These are phyloP conservation scores for Pouteria campechiana DNA, from an alignment of 179 eudicot genomes.

Conservation along the genomic window DNA sequence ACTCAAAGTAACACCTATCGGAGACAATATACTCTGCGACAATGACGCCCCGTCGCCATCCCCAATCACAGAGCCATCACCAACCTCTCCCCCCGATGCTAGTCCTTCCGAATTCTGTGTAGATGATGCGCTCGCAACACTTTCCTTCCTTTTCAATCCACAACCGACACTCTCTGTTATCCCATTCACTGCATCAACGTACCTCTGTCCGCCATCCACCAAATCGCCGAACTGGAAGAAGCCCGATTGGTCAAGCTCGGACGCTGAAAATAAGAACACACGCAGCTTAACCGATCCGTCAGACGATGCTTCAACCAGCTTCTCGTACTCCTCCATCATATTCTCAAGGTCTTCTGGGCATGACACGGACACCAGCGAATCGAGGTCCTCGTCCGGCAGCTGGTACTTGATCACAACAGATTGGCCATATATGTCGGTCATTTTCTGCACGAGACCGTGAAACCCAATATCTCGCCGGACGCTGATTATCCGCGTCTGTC, in stretches of 20 bases:
- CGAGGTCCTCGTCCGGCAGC: slow-evolving; percentile 83
- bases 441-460: slow-evolving; percentile 52
- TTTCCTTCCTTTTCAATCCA: slow-evolving; percentile 52
- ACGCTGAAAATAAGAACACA: slow-evolving; percentile 61
- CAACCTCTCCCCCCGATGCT: slow-evolving; percentile 48
- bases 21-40: slow-evolving; percentile 30
- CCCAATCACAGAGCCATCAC: slow-evolving; percentile 24
- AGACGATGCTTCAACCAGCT: slow-evolving; percentile 47
- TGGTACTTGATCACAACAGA: slow-evolving; percentile 64
- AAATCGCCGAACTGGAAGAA: slow-evolving; percentile 35
- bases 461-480: slow-evolving; percentile 57
- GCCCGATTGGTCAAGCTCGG: slow-evolving; percentile 49
- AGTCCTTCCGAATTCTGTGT: slow-evolving; percentile 78
- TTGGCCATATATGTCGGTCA: slow-evolving; percentile 39
- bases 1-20: slow-evolving; percentile 18
- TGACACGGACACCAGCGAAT: slow-evolving; percentile 84
- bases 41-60: slow-evolving; percentile 37
- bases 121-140: slow-evolving; percentile 64
- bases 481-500: slow-evolving; percentile 76
- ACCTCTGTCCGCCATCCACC: slow-evolving; percentile 61
- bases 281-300: slow-evolving; percentile 83
- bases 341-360: slow-evolving; percentile 84
- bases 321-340: slow-evolving; percentile 96
- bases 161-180: slow-evolving; percentile 25
- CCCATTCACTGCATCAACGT: slow-evolving; percentile 90